These are phyloP conservation scores for Fusarium sp. DNA, from an alignment of 2,329 filamentous ascomycete species.

Conservation along the genomic window DNA sequence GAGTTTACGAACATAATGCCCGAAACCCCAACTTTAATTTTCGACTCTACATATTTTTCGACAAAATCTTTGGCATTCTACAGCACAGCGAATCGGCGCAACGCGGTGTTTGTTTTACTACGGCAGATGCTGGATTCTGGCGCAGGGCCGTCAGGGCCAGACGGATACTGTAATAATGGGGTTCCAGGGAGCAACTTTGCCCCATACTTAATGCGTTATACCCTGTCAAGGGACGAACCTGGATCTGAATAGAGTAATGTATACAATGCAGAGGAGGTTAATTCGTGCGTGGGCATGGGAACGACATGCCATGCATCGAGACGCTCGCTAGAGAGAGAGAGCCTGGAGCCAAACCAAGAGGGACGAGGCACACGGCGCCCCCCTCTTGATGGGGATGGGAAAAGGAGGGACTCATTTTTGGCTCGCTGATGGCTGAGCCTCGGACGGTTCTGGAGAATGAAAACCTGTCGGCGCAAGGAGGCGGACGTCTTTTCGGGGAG, in stretches of 20 bases:
- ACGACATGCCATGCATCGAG: constrained; percentile 46
- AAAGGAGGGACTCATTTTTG: constrained; percentile 17
- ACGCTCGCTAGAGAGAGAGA: constrained; percentile 50
- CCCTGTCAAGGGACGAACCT: constrained; percentile 38
- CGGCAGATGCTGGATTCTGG: constrained; percentile 42
- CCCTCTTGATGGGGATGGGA: constrained; percentile 39
- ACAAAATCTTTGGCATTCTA: constrained; percentile 55
- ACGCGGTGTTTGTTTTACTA: constrained; percentile 49
- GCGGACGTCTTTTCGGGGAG: constrained; percentile 32
- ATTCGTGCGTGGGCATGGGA: constrained; percentile 49
- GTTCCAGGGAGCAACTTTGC: constrained; percentile 26
- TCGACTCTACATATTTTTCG: constrained; percentile 46
- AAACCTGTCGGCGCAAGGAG: constrained; percentile 38
- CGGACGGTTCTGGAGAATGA: constrained; percentile 35
- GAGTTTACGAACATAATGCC: constrained; percentile 47
- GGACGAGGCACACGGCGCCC: constrained; percentile 26
- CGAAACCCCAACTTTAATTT: constrained; percentile 46
- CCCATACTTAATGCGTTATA: constrained; percentile 48
- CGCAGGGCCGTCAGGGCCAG: constrained; percentile 44
- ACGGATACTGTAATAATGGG: constrained; percentile 46
- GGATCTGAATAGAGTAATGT: constrained; percentile 55
- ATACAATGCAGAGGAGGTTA: constrained; percentile 52
- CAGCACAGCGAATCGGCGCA: constrained; percentile 56
- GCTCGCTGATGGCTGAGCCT: constrained; percentile 24
- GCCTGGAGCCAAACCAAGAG: constrained; percentile 34